Conservation (phyloP, 2,329 filamentous ascomycete genomes). For the Ceratocystis alfenasii region DNA sequence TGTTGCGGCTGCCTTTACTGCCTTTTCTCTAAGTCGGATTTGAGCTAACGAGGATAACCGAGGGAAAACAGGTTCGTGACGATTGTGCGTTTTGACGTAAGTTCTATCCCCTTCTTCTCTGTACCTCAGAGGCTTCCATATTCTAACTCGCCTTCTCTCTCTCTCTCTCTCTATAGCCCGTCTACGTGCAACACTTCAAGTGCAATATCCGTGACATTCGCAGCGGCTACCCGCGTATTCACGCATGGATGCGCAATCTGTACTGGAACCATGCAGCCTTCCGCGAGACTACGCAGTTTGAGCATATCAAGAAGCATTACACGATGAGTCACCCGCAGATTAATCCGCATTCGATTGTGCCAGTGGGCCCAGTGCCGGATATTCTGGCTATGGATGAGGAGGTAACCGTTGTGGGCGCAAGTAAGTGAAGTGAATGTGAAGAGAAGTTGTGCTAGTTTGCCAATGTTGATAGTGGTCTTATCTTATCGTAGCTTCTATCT, state of each 20-base stretch:
- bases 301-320: conserved; percentile 82
- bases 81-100: conserved; percentile 56
- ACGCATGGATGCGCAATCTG: conserved; percentile 68
- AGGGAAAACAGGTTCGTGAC: conserved; percentile 45
- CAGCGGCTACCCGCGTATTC: conserved; percentile 67
- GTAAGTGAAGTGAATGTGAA: background rate
- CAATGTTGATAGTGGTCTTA: background rate
- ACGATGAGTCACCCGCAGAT: conserved; percentile 52
- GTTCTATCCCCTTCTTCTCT: conserved; percentile 22
- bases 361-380: conserved; percentile 71
- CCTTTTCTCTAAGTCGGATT: background rate
- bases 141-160: background rate
- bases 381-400: conserved; percentile 69
- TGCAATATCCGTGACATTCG: conserved; percentile 79
- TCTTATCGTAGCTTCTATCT: conserved; percentile 1
- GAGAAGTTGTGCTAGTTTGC: background rate
- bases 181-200: conserved; percentile 82
- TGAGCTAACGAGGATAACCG: background rate
- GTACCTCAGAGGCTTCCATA: background rate
- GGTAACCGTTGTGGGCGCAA: conserved; percentile 40
- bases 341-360: conserved; percentile 63
- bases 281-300: conserved; percentile 71
- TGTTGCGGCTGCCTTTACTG: background rate
- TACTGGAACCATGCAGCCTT: conserved; percentile 80
- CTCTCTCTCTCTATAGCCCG: conserved; percentile 32